Base-by-base conservation (phyloP, 305 asterid species). In the Andrographis paniculata region DNA sequence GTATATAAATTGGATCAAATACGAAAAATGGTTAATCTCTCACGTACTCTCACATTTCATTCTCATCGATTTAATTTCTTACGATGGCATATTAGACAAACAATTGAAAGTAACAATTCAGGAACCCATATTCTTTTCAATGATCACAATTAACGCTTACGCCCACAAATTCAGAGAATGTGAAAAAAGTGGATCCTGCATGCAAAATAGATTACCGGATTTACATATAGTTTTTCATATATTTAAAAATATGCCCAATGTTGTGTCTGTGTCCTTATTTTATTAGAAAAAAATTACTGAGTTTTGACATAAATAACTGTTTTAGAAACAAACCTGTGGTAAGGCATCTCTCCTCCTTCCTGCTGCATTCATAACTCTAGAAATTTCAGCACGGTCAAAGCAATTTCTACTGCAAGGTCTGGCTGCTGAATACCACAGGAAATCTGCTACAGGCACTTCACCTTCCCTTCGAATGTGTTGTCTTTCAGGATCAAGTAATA, bases 321-420 rank as follows among this genome's bases (percentile, higher is more conserved):
- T 44, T 47, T 11, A 56, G 20, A 24, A 16, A 72, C 68, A 58
- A 62, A 91, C 99, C 96, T 86, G 84, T 18, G 99, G 96, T 38
- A 91, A 69, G 64, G 96, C 96, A 48, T 91, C 96, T 73, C 95
- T 85, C 67, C 46, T 78, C 66, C 87, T 77, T 30, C 99, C 99
- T 14, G 99, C 95, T 18, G 95, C 99, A 79, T 84, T 80, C 99
- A 87, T 91, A 22, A 91, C 94, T 56, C 99, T 68, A 42, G 99
- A 95, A 65, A 91, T 83, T 64, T 91, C 96, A 65, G 95, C 99
- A 56, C 99, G 94, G 57, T 91, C 99, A 56, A 83, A 91, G 72
- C 99, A 91, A 67, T 91, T 91, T 60, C 99, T 66, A 63, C 69
- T 91, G 80, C 99, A 91, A 36, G 93, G 94, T 56, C 87, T 73